These are phyloP conservation scores for Ustilago esculenta DNA, from an alignment of 1,284 basidiomycete species.

Conservation along the genomic window DNA sequence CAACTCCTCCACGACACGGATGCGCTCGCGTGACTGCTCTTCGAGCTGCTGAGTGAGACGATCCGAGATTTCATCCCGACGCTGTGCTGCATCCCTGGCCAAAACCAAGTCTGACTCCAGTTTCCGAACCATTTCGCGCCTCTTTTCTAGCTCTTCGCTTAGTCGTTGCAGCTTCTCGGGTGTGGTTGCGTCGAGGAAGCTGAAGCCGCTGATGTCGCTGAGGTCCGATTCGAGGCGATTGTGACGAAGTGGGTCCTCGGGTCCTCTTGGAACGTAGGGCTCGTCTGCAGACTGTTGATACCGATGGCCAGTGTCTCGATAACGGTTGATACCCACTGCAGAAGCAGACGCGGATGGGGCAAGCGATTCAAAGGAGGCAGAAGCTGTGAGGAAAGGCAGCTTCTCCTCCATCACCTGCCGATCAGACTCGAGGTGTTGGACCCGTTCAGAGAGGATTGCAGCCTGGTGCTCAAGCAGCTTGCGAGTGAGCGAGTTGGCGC, in stretches of 20 bases:
- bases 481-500: slow-evolving; percentile 36
- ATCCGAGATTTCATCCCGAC: slow-evolving; percentile 14
- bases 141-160: slow-evolving; percentile 24
- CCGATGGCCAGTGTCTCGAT: slow-evolving; percentile 13
- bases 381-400: slow-evolving; percentile 33
- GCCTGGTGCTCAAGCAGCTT: slow-evolving; percentile 56
- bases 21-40: slow-evolving; percentile 34
- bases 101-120: slow-evolving; percentile 22
- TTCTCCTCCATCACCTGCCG: slow-evolving; percentile 36
- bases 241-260: slow-evolving; percentile 31
- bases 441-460: slow-evolving; percentile 46
- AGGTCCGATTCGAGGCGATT: slow-evolving; percentile 39
- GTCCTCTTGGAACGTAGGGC: slow-evolving; percentile 25
- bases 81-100: slow-evolving; percentile 12
- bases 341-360: slow-evolving; percentile 38
- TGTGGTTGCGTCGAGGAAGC: slow-evolving; percentile 37
- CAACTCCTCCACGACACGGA: slow-evolving; percentile 15
- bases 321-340: slow-evolving; percentile 25
- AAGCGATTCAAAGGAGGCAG: slow-evolving; percentile 39
- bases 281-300: slow-evolving; percentile 25
- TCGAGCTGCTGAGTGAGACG: slow-evolving; percentile 29
- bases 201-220: slow-evolving; percentile 44
- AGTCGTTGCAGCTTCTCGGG: slow-evolving; percentile 38
- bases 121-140: slow-evolving; percentile 25
- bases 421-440: slow-evolving; percentile 45